phyloP scores from a whole-genome alignment of 2,329 filamentous ascomycete species.

The Aspergillus intermedius region DNA sequence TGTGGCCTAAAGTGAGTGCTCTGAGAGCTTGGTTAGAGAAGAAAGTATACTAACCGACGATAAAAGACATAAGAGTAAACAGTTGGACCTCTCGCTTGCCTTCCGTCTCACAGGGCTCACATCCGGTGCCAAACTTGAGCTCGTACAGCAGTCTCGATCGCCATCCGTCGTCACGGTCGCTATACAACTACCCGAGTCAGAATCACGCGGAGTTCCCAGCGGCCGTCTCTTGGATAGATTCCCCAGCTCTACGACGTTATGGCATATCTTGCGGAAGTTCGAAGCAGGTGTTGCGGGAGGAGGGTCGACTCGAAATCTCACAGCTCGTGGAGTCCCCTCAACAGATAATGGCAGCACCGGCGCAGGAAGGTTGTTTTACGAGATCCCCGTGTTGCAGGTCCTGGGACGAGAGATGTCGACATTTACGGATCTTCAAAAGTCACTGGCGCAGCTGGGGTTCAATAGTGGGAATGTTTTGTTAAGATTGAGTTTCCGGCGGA shows the following conservation, averaged over 20 bases:
- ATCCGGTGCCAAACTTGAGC: constrained; percentile 84
- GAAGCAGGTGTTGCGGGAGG: constrained; percentile 65
- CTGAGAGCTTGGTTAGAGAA: not conserved
- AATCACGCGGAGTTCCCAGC: constrained; percentile 56
- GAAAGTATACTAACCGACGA: constrained; percentile 7
- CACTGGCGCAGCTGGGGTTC: constrained; percentile 76
- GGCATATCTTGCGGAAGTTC: constrained; percentile 84
- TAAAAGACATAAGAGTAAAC: constrained; percentile 70
- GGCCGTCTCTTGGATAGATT: constrained; percentile 76
- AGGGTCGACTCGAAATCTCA: constrained; percentile 67
- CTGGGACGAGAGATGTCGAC: constrained; percentile 72
- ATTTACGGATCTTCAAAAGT: constrained; percentile 81
- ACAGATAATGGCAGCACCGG: constrained; percentile 45
- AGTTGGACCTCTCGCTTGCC: constrained; percentile 75
- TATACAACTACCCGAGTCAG: constrained; percentile 71
- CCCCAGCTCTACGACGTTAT: constrained; percentile 78
- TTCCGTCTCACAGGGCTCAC: constrained; percentile 76
- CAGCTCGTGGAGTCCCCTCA: constrained; percentile 65
- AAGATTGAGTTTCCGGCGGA: constrained; percentile 67
- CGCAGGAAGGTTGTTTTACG: constrained; percentile 77
- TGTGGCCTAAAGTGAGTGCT: constrained; percentile 69
- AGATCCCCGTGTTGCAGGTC: constrained; percentile 76
- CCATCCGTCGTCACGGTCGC: constrained; percentile 81
- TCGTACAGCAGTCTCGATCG: constrained; percentile 79
- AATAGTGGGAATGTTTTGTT: constrained; percentile 77